phyloP scores from a whole-genome alignment of 2,329 filamentous ascomycete genomes.

The Ceratocystis huliohia region DNA sequence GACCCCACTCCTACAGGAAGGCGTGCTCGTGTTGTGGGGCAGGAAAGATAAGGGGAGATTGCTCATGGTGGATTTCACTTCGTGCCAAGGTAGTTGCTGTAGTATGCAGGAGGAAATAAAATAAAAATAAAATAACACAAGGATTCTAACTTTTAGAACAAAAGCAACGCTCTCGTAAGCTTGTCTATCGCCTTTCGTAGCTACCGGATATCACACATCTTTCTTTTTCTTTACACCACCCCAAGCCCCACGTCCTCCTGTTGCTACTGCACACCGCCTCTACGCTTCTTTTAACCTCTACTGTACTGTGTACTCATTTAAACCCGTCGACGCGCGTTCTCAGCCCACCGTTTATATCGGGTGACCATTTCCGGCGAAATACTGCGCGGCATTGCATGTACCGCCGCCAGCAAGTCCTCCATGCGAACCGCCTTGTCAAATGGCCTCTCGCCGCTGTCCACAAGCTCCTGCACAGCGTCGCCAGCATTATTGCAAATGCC shows the following conservation, averaged over 20 bases:
- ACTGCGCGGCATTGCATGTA: slow-evolving; percentile 16
- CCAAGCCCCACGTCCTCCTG: neutral
- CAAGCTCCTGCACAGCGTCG: slow-evolving; percentile 32
- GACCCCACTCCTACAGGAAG: too few species aligned
- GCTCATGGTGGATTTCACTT: too few species aligned
- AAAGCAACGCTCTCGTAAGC: neutral
- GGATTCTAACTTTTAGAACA: neutral
- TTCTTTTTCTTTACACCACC: neutral
- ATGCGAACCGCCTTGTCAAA: slow-evolving; percentile 18
- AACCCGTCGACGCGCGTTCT: slow-evolving; percentile 19
- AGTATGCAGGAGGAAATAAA: neutral
- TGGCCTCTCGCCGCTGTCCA: slow-evolving; percentile 17
- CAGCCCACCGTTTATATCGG: slow-evolving; percentile 18
- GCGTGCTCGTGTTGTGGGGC: too few species aligned
- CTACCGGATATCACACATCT: neutral
- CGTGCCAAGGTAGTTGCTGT: too few species aligned
- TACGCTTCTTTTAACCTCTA: slow-evolving; percentile 18
- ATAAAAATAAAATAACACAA: neutral
- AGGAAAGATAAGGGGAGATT: too few species aligned
- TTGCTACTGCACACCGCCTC: neutral
- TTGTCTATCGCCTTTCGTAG: neutral
- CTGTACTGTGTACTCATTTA: slow-evolving; percentile 9
- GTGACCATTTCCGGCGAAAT: slow-evolving; percentile 16
- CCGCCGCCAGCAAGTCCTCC: slow-evolving; percentile 14
- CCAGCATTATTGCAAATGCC: slow-evolving; percentile 38